phyloP scores from a whole-genome alignment of 768 basidiomycete species.

The Mycena vulgaris region DNA sequence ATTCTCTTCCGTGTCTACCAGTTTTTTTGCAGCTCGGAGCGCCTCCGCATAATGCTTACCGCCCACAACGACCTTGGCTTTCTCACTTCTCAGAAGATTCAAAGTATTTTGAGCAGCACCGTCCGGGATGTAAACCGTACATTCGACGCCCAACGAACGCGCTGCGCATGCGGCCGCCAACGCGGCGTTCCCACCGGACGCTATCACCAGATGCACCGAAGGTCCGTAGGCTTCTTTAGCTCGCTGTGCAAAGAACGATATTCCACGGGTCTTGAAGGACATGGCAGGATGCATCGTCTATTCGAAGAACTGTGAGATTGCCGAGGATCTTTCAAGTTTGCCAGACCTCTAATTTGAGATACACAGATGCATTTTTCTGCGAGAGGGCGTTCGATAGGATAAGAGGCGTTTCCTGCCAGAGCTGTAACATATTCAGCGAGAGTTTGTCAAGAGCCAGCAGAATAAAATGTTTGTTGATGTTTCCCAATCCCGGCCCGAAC shows the following conservation, averaged over 20 bases:
- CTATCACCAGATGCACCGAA: constrained; percentile 73
- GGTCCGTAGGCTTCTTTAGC: constrained; percentile 67
- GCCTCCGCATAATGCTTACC: constrained; percentile 76
- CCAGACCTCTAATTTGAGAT: constrained; percentile 81
- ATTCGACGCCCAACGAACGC: constrained; percentile 65
- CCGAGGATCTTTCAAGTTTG: background rate
- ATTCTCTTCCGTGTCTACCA: constrained; percentile 60
- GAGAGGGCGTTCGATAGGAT: constrained; percentile 75
- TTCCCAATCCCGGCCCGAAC: too few species aligned
- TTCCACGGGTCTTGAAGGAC: constrained; percentile 85
- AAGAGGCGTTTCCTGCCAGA: constrained; percentile 77
- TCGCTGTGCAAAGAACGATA: constrained; percentile 73
- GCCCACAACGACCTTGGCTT: constrained; percentile 70
- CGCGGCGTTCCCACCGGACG: constrained; percentile 89
- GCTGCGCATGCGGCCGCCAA: constrained; percentile 79
- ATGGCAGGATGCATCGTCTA: constrained; percentile 82
- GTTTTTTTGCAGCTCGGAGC: constrained; percentile 62
- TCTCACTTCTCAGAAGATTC: constrained; percentile 64
- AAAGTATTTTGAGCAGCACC: constrained; percentile 66
- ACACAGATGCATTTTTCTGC: constrained; percentile 64
- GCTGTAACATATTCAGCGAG: constrained; percentile 38
- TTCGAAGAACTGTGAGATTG: constrained; percentile 16
- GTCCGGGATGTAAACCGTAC: constrained; percentile 78
- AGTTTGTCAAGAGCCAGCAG: too few species aligned
- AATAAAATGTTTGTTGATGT: too few species aligned